phyloP scores from a whole-genome alignment of 1,139 yeast genomes.

The Pichia sp. region DNA sequence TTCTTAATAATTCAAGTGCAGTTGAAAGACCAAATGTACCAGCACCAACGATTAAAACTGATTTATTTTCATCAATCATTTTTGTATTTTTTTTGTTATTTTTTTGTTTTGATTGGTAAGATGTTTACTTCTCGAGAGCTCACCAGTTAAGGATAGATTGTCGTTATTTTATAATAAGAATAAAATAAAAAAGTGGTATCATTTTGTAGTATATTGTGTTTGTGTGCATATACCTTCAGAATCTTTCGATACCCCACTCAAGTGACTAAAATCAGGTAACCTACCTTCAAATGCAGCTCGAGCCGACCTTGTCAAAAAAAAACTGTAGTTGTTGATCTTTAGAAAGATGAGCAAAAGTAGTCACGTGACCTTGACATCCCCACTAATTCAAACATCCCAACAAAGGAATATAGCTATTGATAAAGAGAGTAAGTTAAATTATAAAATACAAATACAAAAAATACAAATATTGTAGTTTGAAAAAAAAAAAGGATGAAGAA shows the following conservation, averaged over 20 bases:
- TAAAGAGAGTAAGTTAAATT: no score
- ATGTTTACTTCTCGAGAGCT: no score
- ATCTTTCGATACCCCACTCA: not conserved
- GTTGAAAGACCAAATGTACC: constrained; percentile 33
- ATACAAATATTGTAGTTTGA: no score
- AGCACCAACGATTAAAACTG: constrained; percentile 21
- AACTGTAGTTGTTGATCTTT: not conserved
- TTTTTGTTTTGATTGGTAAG: not conserved
- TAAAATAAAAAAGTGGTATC: not conserved
- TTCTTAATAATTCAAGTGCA: constrained; percentile 27
- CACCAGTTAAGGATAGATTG: no score
- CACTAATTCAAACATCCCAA: no score
- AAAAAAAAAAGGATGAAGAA: not conserved
- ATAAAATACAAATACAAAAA: not conserved
- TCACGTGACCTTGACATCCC: not conserved
- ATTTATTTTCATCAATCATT: constrained; percentile 5
- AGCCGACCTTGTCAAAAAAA: constrained; percentile 6
- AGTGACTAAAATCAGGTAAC: constrained; percentile 6
- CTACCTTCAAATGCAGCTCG: constrained; percentile 2
- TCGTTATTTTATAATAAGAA: no score
- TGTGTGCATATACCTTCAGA: no score
- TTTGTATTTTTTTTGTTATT: not conserved
- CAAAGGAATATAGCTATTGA: no score
- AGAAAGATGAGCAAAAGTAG: no score
- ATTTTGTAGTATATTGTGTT: not conserved